phyloP scores from a whole-genome alignment of 2,329 filamentous ascomycete genomes.

The Macrophomina phaseolina region DNA sequence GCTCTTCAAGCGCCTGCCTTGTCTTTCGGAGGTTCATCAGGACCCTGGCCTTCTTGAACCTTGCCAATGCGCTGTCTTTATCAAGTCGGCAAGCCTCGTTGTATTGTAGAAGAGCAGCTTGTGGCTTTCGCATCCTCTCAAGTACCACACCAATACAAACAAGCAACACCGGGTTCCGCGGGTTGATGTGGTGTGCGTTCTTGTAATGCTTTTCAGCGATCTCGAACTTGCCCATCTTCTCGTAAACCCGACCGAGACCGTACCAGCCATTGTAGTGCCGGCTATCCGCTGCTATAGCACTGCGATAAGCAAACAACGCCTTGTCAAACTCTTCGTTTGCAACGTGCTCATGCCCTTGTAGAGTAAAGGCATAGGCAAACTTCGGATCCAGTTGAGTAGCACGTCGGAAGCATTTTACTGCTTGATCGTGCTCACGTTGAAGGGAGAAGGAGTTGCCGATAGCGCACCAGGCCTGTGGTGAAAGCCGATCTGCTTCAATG shows the following conservation, averaged over 20 bases:
- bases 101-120: slow-evolving; percentile 80
- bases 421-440: slow-evolving; percentile 90
- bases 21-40: slow-evolving; percentile 76
- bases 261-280: slow-evolving; percentile 99
- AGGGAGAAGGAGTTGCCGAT: slow-evolving; percentile 95
- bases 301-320: slow-evolving; percentile 83
- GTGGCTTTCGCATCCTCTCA: slow-evolving; percentile 84
- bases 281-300: slow-evolving; percentile 82
- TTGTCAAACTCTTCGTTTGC: slow-evolving; percentile 98
- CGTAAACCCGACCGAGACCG: slow-evolving; percentile 79
- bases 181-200: slow-evolving; percentile 86
- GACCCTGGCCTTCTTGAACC: slow-evolving; percentile 91
- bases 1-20: slow-evolving; percentile 76
- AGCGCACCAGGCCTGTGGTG: slow-evolving; percentile 94
- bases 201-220: slow-evolving; percentile 92
- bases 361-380: slow-evolving; percentile 93
- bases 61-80: slow-evolving; percentile 78
- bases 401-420: slow-evolving; percentile 90
- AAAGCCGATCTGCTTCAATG: slow-evolving; percentile 83
- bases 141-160: slow-evolving; percentile 88
- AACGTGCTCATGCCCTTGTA: slow-evolving; percentile 95
- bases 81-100: slow-evolving; percentile 81
- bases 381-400: slow-evolving; percentile 88
- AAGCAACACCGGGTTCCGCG: slow-evolving; percentile 88
- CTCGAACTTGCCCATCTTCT: slow-evolving; percentile 88